Evolutionary conservation across 2,329 filamentous ascomycete genomes (phyloP), one percentile per base, ranked within the genome.

Genomic region (Diaporthe helianthi): DNA sequence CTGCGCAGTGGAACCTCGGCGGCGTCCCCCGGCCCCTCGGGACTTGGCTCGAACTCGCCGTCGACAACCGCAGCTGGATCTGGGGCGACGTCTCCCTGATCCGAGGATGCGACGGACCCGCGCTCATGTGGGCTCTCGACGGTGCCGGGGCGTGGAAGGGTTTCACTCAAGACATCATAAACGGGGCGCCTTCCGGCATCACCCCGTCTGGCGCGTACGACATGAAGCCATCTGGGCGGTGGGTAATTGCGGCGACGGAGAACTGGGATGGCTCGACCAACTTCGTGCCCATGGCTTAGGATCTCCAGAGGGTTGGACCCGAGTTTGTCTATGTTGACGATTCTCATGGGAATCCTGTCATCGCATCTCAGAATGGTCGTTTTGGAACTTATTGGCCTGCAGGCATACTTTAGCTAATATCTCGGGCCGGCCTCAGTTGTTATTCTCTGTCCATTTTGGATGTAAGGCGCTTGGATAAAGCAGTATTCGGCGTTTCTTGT

Each of bases 31-130:
- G 76, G 52, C 55, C 67, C 9, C 71, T 77, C 10, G 74, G 72
- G 52, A 73, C 75, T 6, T 76, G 76, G 76, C 72, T 76, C 41
- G 75, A 77, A 69, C 53, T 77, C 31, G 73, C 70, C 36, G 71
- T 73, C 58, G 74, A 76, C 72, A 24, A 54, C 26, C 55, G 71
- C 51, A 73, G 72, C 51, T 65, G 71, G 31, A 73, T 69, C 53
- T 77, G 75, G 74, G 72, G 61, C 22, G 76, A 77, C 31, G 71
- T 76, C 9, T 75, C 73, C n/a, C 66, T 76, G n/a, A 77, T 77
- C 60, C 71, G 75, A 8, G 75, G 75, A 49, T 75, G 74, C 68
- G 75, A 77, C 61, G 76, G 76, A 36, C 68, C 63, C 22, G 69
- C 72, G 15, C 26, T 75, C 63, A 68, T 74, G 19, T 74, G 72